Base-by-base conservation (phyloP, 495 filamentous ascomycete genomes). In the Acidomyces sp. region DNA sequence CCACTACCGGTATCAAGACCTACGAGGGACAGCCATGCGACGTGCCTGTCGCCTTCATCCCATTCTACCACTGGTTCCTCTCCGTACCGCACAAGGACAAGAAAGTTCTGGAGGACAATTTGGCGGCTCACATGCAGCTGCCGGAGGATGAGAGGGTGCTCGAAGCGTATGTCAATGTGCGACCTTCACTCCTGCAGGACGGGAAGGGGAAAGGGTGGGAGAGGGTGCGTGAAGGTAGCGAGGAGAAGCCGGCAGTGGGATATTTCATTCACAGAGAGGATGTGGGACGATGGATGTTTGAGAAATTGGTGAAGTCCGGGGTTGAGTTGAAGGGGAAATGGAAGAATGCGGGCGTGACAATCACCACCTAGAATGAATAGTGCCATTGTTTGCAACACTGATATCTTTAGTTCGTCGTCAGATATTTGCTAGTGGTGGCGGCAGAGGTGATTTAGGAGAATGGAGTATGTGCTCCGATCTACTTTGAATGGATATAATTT, bases 31-130 rank as follows among this genome's bases (percentile, higher is more conserved):
- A 56, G 15, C 29, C 41, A 26, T 62, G 71, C 9, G 75, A 80
- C 52, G 55, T 71, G 15, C 77, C 78, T 3, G 19, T 66, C 1
- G 31, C 55, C 1, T 55, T 75, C 45, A 32, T 60, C 0, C 68
- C 69, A 12, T 24, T 80, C 22, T 79, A 76, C 54, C 48, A 63
- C 26, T 51, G 63, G 48, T 0, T 71, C 26, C 57, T 79, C 25
- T 54, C 55, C 35, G 60, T 58, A 6, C 66, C 75, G 27, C 72
- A 74, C 42, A 60, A 43, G 7, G 78, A 82, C 50, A 82, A 82
- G 65, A 41, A 49, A 45, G 56, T 58, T 3, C 77, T 79, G 74
- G 75, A 81, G 48, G 49, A 60, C 4, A 30, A 53, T 28, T 38
- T 60, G 0, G 48, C 68, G 4, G 48, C 57, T 4, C 53, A 62